Evolutionary conservation across 2,329 filamentous ascomycete species (phyloP), one percentile per base, ranked within the genome.

Genomic region (Intubia oerlemansii): DNA sequence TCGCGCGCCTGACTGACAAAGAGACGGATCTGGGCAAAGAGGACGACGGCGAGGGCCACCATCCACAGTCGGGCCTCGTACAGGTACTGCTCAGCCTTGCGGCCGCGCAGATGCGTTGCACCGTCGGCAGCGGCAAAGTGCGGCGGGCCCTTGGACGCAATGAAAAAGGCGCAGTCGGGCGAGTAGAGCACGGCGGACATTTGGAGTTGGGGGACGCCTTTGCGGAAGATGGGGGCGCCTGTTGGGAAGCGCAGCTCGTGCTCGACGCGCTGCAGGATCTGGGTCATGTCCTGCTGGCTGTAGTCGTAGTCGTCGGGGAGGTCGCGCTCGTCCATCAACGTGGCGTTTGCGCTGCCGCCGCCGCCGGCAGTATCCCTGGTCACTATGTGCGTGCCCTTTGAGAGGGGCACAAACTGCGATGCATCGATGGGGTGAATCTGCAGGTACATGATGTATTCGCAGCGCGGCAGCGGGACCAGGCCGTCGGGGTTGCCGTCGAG

Each of bases 371-470:
- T n/a, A n/a, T 5, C 10, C 9, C 15, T n/a, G 11, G 23, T 13
- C 19, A 2, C 15, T n/a, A n/a, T 12, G 13, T 14, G 7, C 12
- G 8, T 10, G 11, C n/a, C n/a, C n/a, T n/a, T n/a, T n/a, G n/a
- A n/a, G n/a, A 4, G 17, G 5, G 32, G 19, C 15, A 38, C n/a
- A 12, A 55, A 36, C 13, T 46, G 43, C 7, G 47, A 41, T 10
- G 47, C 46, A 26, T 57, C 49, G 4, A 62, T 48, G 2, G 68
- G 66, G 36, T 76, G 62, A 23, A 85, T 60, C 45, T 95, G 88
- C 17, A 85, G 56, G 47, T 84, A 95, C 31, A 91, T 54, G 28
- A 98, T 55, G 43, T 81, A 81, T 49, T 98, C 88, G 57, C 88
- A 98, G 40, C 79, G 76, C 1, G 81, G 80, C 19, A 62, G 50